Percentiles rank a stretch among this genome's conserved stretches.
These are phyloP conservation scores for Globisporangium perplexum DNA, from an alignment of 352 stramenopile species.

Conservation along the genomic window DNA sequence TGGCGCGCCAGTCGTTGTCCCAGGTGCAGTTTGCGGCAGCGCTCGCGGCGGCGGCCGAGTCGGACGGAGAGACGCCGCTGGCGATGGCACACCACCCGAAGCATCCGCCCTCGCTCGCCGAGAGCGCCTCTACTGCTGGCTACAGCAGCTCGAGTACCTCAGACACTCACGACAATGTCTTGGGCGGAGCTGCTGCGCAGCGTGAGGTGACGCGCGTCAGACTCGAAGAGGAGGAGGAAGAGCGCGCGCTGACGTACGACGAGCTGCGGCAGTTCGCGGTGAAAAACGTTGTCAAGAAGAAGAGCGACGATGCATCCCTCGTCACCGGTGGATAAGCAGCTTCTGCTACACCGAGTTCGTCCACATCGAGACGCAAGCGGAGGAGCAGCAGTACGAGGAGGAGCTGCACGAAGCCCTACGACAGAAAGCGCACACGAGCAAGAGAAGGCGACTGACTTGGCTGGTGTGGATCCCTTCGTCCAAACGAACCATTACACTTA, in stretches of 20 bases:
- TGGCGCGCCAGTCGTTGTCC: conserved; percentile 31
- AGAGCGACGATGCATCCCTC: conserved; percentile 11
- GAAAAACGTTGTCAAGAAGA: conserved; percentile 40
- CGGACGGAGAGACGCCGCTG: conserved; percentile 4
- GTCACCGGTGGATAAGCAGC: neutral
- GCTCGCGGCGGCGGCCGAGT: conserved; percentile 11
- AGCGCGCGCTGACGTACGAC: conserved; percentile 67
- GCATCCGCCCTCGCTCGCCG: neutral
- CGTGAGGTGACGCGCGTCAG: conserved; percentile 1
- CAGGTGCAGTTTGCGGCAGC: conserved; percentile 37
- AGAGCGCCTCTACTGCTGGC: no score
- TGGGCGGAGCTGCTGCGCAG: neutral
- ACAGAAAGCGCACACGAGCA: neutral
- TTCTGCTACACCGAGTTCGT: neutral
- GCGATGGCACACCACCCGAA: neutral
- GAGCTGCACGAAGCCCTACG: neutral
- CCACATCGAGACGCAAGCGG: no score
- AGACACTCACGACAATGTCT: neutral
- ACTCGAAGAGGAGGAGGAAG: conserved; percentile 60
- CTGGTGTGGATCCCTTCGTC: neutral
- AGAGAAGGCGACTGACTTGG: neutral
- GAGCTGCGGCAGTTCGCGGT: conserved; percentile 58
- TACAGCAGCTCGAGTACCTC: neutral
- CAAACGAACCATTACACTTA: conserved; percentile 1
- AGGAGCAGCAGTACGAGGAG: neutral